Evolutionary conservation across 805 yeast genomes (phyloP).

Genomic region (Suhomyces tanzawaensis): DNA sequence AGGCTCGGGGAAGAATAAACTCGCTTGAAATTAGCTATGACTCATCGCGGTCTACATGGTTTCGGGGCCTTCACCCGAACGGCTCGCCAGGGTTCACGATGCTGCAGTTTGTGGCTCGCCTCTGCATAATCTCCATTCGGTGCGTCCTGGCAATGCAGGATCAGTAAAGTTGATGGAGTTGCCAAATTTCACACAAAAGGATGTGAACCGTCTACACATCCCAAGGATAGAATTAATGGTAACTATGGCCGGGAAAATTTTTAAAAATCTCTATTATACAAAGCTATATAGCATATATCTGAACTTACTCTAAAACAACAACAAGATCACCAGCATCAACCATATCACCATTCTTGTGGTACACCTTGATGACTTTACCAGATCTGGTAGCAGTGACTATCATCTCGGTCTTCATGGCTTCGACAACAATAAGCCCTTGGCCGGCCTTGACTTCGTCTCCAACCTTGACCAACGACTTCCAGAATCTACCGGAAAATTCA

Average conservation of each 20-base stretch:
- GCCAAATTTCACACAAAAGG: too few relatives aligned
- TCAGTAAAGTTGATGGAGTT: too few relatives aligned
- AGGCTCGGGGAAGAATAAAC: too few relatives aligned
- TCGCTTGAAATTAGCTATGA: too few relatives aligned
- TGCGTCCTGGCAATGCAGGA: too few relatives aligned
- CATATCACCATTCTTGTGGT: slow-evolving; percentile 89
- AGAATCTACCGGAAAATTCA: slow-evolving; percentile 94
- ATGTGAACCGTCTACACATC: too few relatives aligned
- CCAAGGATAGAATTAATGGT: too few relatives aligned
- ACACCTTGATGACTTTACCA: slow-evolving; percentile 71
- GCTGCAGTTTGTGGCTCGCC: too few relatives aligned
- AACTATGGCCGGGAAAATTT: too few relatives aligned
- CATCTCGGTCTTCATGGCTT: slow-evolving; percentile 99
- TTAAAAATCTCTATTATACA: background rate
- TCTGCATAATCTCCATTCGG: background rate
- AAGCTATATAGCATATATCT: background rate
- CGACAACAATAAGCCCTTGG: slow-evolving; percentile 83
- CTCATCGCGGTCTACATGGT: too few relatives aligned
- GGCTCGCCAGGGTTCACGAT: too few relatives aligned
- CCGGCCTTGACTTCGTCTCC: slow-evolving; percentile 75
- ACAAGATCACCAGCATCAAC: slow-evolving; percentile 96
- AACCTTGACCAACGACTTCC: slow-evolving; percentile 83
- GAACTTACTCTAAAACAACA: slow-evolving; percentile 61
- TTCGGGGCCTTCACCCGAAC: too few relatives aligned
- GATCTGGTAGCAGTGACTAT: slow-evolving; percentile 66